Evolutionary conservation across 2,329 filamentous ascomycete species (phyloP), one percentile per base, ranked within the genome.

Genomic region (Blumeria hordei): DNA sequence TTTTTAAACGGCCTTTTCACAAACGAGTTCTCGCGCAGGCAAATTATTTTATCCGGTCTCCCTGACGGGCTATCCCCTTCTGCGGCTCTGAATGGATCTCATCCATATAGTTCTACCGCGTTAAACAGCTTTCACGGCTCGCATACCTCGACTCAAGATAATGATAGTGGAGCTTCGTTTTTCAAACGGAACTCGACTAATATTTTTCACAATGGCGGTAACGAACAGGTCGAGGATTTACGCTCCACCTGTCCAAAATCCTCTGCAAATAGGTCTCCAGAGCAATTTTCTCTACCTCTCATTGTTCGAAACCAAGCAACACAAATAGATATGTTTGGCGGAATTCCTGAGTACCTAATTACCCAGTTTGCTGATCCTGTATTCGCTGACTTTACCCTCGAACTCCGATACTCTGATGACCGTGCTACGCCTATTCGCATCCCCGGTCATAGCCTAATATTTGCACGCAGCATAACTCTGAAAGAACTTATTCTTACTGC

Each of bases 41-140:
- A 61, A 53, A 60, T 65, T 57, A 53, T 58, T 62, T 55, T 63
- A 12, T 67, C 64, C 47, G 61, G 58, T 37, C 64, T 62, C 12
- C 60, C 65, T 37, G 67, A 69, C 36, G 60, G 61, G 21, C 67
- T 66, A 47, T 64, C 65, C 16, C 67, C 66, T 56, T 59, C 59
- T 56, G 53, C 61, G 56, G 60, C 68, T 58, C 59, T 62, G 39
- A 47, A 57, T 36, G 60, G 59, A 3, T 50, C 55, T 47, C 62
- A 56, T 49, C 55, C 58, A 37, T 74, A 75, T 61, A 73, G 72
- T 3, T 74, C 76, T 1, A 71, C 73, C 1, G 78, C 76, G 1
- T 74, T 76, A 3, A 76, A 76, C 58, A 80, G 76, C 64, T 78
- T 77, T 61, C 77, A 78, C 55, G 77, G 73, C 37, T 80, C 78